These are phyloP conservation scores for Pseudomonodictys pantanalensis DNA, from an alignment of 495 filamentous ascomycete species.

Conservation along the genomic window DNA sequence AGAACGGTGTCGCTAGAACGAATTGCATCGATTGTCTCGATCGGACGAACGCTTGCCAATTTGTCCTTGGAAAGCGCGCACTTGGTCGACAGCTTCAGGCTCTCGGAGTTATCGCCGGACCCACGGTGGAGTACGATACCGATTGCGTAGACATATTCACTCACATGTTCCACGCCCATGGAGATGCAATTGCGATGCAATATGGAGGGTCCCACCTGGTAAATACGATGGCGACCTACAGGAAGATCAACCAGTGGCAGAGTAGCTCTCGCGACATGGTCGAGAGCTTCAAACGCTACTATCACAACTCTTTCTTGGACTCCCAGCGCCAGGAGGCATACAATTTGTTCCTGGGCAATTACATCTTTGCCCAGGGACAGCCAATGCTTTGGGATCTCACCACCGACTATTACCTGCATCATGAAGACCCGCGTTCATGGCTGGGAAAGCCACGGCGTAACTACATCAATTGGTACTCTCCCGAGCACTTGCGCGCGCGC, in stretches of 20 bases:
- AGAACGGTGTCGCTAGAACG: conserved; percentile 90
- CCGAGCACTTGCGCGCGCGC: conserved; percentile 67
- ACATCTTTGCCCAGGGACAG: conserved; percentile 83
- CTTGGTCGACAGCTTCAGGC: conserved; percentile 91
- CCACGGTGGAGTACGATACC: conserved; percentile 84
- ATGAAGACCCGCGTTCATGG: conserved; percentile 75
- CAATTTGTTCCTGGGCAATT: conserved; percentile 96
- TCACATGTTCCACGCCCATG: conserved; percentile 96
- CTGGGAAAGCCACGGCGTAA: conserved; percentile 60
- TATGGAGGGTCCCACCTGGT: conserved; percentile 97
- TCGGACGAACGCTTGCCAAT: conserved; percentile 94
- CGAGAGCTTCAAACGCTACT: conserved; percentile 97
- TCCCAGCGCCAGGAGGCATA: conserved; percentile 96
- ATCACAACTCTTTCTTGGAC: conserved; percentile 97
- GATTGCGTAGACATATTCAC: conserved; percentile 95
- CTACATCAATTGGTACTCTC: conserved; percentile 86
- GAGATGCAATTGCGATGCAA: conserved; percentile 94
- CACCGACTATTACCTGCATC: conserved; percentile 96
- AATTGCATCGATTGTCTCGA: conserved; percentile 98
- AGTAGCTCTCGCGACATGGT: conserved; percentile 98
- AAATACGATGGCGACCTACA: conserved; percentile 98
- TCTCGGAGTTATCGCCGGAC: conserved; percentile 77
- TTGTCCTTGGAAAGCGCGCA: conserved; percentile 95
- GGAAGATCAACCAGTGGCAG: conserved; percentile 98
- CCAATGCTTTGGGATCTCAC: conserved; percentile 97